Base-by-base conservation (phyloP, 2,329 filamentous ascomycete genomes). In the Fusarium subglutinans region DNA sequence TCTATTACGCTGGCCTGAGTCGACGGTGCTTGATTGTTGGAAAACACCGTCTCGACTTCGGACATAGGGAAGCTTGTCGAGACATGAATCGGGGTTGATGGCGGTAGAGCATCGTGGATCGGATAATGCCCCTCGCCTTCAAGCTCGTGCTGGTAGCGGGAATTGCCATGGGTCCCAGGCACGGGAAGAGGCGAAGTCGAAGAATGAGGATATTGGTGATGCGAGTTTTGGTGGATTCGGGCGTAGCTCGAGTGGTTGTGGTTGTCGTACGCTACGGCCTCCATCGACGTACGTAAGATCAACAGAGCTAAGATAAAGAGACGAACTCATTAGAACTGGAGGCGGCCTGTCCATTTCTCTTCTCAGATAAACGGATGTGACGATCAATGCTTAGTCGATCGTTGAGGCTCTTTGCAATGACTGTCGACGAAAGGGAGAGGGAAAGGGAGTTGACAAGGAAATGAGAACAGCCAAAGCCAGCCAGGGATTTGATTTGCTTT, bases 1-100 rank as follows among this genome's bases (percentile, higher is more conserved):
- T 66, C 53, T 53, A 66, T 54, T 41, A 76, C 73, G 67, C 80
- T 81, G 12, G 79, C 77, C 33, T 76, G 67, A n/a, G 76, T 75
- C 26, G 80, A 81, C 55, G 76, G 67, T 63, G 79, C 75, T 54
- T 76, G 79, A 26, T 77, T 74, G 28, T 75, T 79, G 61, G 67
- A 70, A 66, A 70, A 70, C 17, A 73, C 72, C 62, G 79, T 77
- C 70, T 79, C 79, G 33, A 79, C 76, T 45, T 77, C 79, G 55
- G 70, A 80, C 26, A 74, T 73, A 10, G 77, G 78, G 38, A 78
- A 74, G 63, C 65, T 75, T 58, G 56, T 78, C 60, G 50, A 66
- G 67, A 61, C 62, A 56, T 54, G 55, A 65, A 51, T 20, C 41
- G 56, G 62, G 56, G 68, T 51, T 38, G 56, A 63, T 48, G 51